Evolutionary conservation across 768 basidiomycete genomes (phyloP).

Genomic region (Coprinopsis marcescibilis): DNA sequence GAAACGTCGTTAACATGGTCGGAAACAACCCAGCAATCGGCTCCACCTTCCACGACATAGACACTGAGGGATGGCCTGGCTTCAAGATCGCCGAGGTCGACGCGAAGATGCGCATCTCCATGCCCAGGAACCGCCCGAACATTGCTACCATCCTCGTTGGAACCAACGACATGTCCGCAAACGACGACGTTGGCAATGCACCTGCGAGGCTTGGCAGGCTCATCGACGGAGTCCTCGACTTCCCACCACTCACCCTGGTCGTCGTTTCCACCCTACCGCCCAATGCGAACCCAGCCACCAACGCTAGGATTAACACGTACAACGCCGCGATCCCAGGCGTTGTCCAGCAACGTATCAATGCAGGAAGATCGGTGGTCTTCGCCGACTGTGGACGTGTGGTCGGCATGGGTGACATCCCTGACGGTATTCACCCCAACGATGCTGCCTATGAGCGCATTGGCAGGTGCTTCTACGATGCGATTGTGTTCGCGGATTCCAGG

Average conservation of each 20-base stretch:
- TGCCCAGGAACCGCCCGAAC: slow-evolving; percentile 3
- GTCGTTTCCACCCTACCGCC: slow-evolving; percentile 4
- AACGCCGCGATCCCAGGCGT: slow-evolving; percentile 1
- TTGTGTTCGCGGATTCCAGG: background rate
- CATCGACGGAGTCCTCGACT: slow-evolving; percentile 1
- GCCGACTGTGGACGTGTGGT: background rate
- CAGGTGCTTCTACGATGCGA: slow-evolving; percentile 6
- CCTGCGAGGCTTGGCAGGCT: background rate
- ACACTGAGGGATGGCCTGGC: slow-evolving; percentile 5
- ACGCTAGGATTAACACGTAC: slow-evolving; percentile 1
- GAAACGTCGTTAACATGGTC: slow-evolving; percentile 7
- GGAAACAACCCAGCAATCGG: slow-evolving; percentile 1
- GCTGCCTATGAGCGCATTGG: slow-evolving; percentile 2
- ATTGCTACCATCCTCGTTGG: slow-evolving; percentile 4
- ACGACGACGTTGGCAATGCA: slow-evolving; percentile 1
- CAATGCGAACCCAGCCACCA: background rate
- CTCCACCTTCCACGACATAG: background rate
- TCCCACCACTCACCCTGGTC: slow-evolving; percentile 1
- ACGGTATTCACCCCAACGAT: slow-evolving; percentile 5
- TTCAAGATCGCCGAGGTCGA: background rate
- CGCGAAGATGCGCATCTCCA: slow-evolving; percentile 4
- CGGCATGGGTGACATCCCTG: background rate
- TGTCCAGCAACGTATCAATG: background rate
- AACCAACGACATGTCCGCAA: slow-evolving; percentile 2
- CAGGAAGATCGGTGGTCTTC: background rate